Base-by-base conservation (phyloP, 805 yeast genomes). In the Monosporozyma servazzii region DNA sequence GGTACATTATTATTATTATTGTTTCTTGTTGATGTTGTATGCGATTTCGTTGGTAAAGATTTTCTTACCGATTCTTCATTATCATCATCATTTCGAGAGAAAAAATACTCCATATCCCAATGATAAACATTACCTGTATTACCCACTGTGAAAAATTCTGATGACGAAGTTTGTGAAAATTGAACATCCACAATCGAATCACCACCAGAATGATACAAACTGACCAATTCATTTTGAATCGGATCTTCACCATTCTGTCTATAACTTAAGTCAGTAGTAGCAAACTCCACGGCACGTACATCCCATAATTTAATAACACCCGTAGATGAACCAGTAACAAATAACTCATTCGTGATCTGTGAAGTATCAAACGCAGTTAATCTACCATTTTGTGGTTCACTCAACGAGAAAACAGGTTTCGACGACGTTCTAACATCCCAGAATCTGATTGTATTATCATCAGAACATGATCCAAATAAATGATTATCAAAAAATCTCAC, bases 51-150 rank as follows among this genome's bases (percentile, higher is more conserved):
- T 18, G 33, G 27, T 18, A 33, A 17, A 33, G n/a, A n/a, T n/a
- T 40, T 50, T 23, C 37, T 42, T 2, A 36, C 39, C 2, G 62
- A 67, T 5, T 70, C 74, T n/a, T 69, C 75, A 25, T 64, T 72
- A 17, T 70, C 75, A 18, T 72, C 78, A 9, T 68, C 75, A 30
- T 73, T 76, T 30, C 71, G 77, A 29, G 74, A 73, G 25, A 66
- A 67, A 45, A 63, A 67, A 40, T 57, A 70, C 53, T 71, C 75
- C 37, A 64, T 49, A 50, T 65, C 66, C 70, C 70, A 66, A 25
- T 66, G 70, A 52, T 66, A 64, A 7, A 66, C 63, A 44, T 64
- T 64, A 25, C 69, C 70, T 8, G 63, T 55, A 17, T 59, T 61
- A 36, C 70, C 69, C 15, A 65, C 66, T 7, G 69, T 59, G 17